Base-by-base conservation (phyloP, 2,329 filamentous ascomycete genomes). In the Hirsutella rhossiliensis region DNA sequence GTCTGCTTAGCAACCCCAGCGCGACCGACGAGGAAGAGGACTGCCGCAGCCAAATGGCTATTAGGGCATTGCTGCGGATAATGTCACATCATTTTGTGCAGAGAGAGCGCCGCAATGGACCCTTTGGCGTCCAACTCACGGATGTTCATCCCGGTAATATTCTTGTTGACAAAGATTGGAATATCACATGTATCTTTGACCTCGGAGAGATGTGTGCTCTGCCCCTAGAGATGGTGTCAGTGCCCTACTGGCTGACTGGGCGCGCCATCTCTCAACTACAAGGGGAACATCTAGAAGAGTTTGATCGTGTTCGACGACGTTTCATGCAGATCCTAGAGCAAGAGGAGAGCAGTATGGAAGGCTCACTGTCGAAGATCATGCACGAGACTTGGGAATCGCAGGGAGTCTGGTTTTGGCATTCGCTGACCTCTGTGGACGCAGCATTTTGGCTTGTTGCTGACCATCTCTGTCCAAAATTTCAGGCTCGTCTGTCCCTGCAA, bases 131-230 rank as follows among this genome's bases (percentile, higher is more conserved):
- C n/a, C 47, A 51, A 31, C 42, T 62, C 40, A 59, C 56, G 18
- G 57, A 63, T 45, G 43, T 62, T 19, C 54, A 61, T 50, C 45
- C 41, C 30, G 55, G 54, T 36, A 62, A 63, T 41, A 55, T 63
- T 36, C 52, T 62, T 36, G 54, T 62, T 20, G 58, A 63, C 42
- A 44, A 56, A 39, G 40, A 60, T 32, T 59, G 56, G 56, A 60
- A 62, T 42, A 50, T 62, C 39, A 59, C 52, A 12, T 50, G 50
- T 43, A 38, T 62, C 3, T 54, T 62, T n/a, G 58, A 63, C 45
- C 52, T 56, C 31, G 60, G 62, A 43, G 62, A 56, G 58, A 47
- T 58, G 27, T 56, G 51, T 47, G 47, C 56, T 13, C 49, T 55
- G 27, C 57, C 57, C 38, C 40, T 48, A 9, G 58, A 61, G 46